A percentile compares a stretch with the other conserved stretches of the same genome.
phyloP scores from a whole-genome alignment of 257 asterid genomes.

The Solanum phureja region DNA sequence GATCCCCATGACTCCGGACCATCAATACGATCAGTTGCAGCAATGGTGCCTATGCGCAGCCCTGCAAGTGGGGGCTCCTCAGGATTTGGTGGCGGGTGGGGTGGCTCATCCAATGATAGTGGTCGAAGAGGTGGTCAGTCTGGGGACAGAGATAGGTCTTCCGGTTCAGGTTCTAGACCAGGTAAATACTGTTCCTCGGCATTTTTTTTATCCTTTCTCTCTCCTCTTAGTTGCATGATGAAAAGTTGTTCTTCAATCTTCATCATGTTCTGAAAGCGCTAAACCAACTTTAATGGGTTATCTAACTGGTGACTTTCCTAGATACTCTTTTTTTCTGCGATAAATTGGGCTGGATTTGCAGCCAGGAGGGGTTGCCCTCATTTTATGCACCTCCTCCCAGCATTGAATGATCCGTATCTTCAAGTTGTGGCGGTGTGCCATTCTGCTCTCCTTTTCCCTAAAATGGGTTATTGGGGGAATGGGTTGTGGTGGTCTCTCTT shows the following conservation, averaged over 20 bases:
- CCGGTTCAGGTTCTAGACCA: slow-evolving; percentile 49
- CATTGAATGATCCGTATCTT: not conserved
- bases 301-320: not conserved
- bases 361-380: not conserved
- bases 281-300: not conserved
- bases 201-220: not conserved
- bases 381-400: not conserved
- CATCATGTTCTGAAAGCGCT: not conserved
- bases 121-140: slow-evolving; percentile 63
- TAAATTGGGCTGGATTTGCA: not conserved
- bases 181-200: slow-evolving; percentile 18
- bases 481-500: not conserved
- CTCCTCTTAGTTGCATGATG: not conserved
- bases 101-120: slow-evolving; percentile 60
- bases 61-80: slow-evolving; percentile 77
- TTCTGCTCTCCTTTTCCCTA: not conserved
- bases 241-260: not conserved
- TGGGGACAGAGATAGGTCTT: slow-evolving; percentile 45
- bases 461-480: not conserved
- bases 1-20: slow-evolving; percentile 69
- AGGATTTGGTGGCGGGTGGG: slow-evolving; percentile 61
- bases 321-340: not conserved
- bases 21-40: slow-evolving; percentile 77
- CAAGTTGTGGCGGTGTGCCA: not conserved
- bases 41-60: slow-evolving; percentile 88